Percentiles rank a stretch among this genome's conserved stretches.
Evolutionary conservation across 1,139 yeast species (phyloP).

Genomic region (Yamadazyma atmosphaerica): DNA sequence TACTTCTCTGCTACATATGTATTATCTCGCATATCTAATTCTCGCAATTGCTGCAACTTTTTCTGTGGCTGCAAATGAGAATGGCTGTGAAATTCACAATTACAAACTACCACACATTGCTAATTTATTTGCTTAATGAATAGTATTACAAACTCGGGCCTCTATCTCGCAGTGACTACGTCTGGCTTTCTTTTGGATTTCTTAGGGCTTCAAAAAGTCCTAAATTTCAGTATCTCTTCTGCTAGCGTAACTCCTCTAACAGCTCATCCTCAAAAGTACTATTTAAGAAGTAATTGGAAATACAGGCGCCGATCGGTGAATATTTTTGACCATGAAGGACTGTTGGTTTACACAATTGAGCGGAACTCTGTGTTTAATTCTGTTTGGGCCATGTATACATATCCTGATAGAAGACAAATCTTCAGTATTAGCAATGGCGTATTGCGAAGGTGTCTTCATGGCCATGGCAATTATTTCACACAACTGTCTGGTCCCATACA

Average conservation of each 20-base stretch:
- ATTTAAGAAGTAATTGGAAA: slow-evolving; percentile 50
- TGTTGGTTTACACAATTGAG: slow-evolving; percentile 50
- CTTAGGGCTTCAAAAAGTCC: slow-evolving; percentile 32
- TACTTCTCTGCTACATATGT: too few species aligned
- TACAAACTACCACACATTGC: too few species aligned
- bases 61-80: slow-evolving; percentile 7
- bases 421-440: slow-evolving; percentile 56
- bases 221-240: slow-evolving; percentile 35
- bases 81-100: too few species aligned
- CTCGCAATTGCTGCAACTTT: neutral
- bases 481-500: too few species aligned
- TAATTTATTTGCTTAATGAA: slow-evolving; percentile 13
- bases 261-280: slow-evolving; percentile 37
- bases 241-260: slow-evolving; percentile 41
- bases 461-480: too few species aligned
- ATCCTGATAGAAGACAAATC: slow-evolving; percentile 47
- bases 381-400: slow-evolving; percentile 50
- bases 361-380: slow-evolving; percentile 50
- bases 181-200: slow-evolving; percentile 31
- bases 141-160: slow-evolving; percentile 40
- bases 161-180: slow-evolving; percentile 41
- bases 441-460: too few species aligned
- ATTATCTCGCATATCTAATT: too few species aligned
- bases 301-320: slow-evolving; percentile 46
- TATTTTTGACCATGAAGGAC: slow-evolving; percentile 46